These are phyloP conservation scores for Silene coronaria DNA, from an alignment of 179 eudicot genomes.

Conservation along the genomic window DNA sequence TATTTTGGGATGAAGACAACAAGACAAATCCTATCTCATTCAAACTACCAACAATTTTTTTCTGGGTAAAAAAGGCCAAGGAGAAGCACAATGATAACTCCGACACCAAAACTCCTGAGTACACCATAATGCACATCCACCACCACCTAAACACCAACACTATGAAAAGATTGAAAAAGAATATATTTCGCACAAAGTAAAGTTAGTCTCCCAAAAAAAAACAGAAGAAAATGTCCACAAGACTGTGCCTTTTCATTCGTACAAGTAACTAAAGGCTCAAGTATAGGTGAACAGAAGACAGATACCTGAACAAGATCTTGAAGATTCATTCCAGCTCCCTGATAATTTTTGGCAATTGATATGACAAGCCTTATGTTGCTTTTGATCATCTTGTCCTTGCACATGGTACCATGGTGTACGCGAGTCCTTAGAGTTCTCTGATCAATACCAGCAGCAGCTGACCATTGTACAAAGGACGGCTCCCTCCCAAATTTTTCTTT, in stretches of 20 bases:
- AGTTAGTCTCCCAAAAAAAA: background rate
- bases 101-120: background rate
- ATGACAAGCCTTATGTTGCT: conserved; percentile 92
- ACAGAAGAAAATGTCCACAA: background rate
- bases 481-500: conserved; percentile 46
- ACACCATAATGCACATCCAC: background rate
- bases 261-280: background rate
- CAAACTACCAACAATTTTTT: background rate
- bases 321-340: conserved; percentile 75
- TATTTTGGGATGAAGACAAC: background rate
- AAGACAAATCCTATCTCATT: conserved; percentile 2
- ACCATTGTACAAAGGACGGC: conserved; percentile 77
- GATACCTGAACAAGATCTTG: conserved; percentile 95
- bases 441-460: conserved; percentile 78
- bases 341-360: conserved; percentile 88
- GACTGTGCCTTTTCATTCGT: background rate
- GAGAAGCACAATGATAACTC: background rate
- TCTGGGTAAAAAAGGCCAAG: background rate
- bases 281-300: background rate
- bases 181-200: background rate
- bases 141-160: background rate
- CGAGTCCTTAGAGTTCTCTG: conserved; percentile 66
- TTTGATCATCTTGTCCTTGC: conserved; percentile 88
- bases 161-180: background rate
- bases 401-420: conserved; percentile 55